phyloP scores from a whole-genome alignment of 108 stramenopile genomes.

The Thalassiosira profunda region DNA sequence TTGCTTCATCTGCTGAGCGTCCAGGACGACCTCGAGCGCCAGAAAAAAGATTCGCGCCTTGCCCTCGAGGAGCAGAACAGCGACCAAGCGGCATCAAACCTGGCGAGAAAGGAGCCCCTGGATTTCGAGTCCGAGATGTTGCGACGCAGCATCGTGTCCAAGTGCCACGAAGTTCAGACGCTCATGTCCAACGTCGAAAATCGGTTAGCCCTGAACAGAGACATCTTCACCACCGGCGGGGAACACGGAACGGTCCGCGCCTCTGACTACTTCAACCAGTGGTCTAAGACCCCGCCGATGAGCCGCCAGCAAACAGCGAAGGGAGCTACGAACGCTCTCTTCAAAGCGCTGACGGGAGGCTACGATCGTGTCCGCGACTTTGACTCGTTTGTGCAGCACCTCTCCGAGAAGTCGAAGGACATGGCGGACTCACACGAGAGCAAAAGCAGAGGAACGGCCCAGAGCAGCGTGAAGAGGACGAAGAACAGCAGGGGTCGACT shows the following conservation, averaged over 20 bases:
- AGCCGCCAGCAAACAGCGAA: conserved; percentile 16
- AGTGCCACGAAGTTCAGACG: conserved; percentile 42
- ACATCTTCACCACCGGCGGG: conserved; percentile 23
- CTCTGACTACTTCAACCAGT: conserved; percentile 37
- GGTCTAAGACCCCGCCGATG: conserved; percentile 4
- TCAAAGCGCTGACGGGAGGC: conserved; percentile 35
- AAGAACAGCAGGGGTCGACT: neutral
- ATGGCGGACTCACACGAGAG: conserved; percentile 13
- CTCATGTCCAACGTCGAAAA: conserved; percentile 33
- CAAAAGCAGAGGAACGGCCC: neutral
- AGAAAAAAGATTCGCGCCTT: conserved; percentile 36
- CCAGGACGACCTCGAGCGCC: conserved; percentile 49
- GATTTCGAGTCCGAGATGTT: conserved; percentile 68
- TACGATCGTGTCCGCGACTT: conserved; percentile 42
- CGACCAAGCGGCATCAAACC: conserved; percentile 5
- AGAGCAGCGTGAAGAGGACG: neutral
- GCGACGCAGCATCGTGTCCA: conserved; percentile 57
- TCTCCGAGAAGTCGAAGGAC: conserved; percentile 16
- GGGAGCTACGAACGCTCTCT: conserved; percentile 37
- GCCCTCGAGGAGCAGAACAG: conserved; percentile 39
- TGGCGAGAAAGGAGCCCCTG: conserved; percentile 55
- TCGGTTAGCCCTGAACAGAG: conserved; percentile 29
- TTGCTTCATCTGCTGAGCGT: conserved; percentile 49
- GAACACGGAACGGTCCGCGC: conserved; percentile 23
- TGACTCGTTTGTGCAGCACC: conserved; percentile 16